A percentile compares a stretch with the other conserved stretches of the same genome.
Conservation (phyloP, 169 alveolate species). For the Blepharisma undulans region DNA sequence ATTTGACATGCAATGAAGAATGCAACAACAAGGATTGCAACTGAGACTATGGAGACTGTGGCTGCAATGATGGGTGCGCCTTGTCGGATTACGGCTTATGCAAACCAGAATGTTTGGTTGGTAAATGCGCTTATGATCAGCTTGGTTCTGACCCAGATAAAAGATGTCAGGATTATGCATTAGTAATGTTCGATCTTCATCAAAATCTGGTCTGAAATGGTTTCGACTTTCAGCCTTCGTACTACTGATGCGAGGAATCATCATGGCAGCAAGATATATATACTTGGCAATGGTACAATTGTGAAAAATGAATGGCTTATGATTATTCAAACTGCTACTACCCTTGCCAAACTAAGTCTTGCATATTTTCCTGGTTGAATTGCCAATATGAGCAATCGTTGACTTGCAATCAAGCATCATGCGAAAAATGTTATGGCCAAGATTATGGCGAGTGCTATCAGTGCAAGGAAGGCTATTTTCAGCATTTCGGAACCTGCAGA, state of each 20-base stretch:
- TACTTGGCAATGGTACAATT: background rate
- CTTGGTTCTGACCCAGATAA: background rate
- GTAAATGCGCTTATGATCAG: background rate
- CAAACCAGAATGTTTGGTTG: background rate
- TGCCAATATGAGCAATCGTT: background rate
- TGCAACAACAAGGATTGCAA: background rate
- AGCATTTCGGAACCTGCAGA: background rate
- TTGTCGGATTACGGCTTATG: background rate
- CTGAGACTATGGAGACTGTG: background rate
- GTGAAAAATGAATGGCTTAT: background rate
- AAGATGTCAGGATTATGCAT: background rate
- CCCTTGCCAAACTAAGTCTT: background rate
- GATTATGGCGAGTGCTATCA: background rate
- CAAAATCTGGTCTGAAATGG: background rate
- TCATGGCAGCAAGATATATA: background rate
- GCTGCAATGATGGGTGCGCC: background rate
- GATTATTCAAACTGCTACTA: background rate
- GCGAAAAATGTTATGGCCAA: background rate
- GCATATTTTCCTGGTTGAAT: background rate
- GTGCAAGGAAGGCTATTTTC: background rate
- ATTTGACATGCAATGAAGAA: background rate
- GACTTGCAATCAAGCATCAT: background rate
- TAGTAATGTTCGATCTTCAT: background rate
- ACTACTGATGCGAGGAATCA: background rate
- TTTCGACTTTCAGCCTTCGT: background rate